Conservation (phyloP, 73 alveolate genomes). For the Paramecium sonneborni region DNA sequence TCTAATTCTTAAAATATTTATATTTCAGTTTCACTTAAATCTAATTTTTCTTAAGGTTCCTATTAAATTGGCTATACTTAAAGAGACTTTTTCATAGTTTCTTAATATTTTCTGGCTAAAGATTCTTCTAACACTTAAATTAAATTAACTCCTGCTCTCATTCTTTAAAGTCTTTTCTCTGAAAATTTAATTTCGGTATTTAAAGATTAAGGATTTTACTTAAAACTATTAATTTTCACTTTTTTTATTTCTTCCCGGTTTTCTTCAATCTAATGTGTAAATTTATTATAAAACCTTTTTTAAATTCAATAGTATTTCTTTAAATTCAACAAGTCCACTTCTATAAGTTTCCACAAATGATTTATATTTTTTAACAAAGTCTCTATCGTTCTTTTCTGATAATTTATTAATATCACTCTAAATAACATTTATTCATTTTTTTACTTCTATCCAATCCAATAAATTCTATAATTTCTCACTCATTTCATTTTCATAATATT, state of each 20-base stretch:
- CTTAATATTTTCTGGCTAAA: not conserved
- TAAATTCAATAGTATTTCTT: not conserved
- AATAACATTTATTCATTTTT: not conserved
- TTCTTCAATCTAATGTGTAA: slow-evolving; percentile 24
- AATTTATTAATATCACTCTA: slow-evolving; percentile 15
- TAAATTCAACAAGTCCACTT: slow-evolving; percentile 37
- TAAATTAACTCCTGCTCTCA: slow-evolving; percentile 52
- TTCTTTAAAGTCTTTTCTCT: slow-evolving; percentile 46
- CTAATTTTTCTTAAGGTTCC: not conserved
- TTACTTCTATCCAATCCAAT: slow-evolving; percentile 12
- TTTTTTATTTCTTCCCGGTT: not conserved
- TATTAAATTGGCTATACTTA: not conserved
- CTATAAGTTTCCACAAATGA: slow-evolving; percentile 40
- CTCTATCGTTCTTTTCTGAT: slow-evolving; percentile 20
- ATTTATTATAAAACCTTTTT: not conserved
- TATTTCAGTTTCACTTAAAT: not conserved
- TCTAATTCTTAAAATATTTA: not conserved
- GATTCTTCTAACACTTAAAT: slow-evolving; percentile 50
- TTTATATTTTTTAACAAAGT: slow-evolving; percentile 7
- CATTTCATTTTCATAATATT: not conserved
- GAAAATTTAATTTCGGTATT: slow-evolving; percentile 26
- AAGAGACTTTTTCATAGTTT: not conserved
- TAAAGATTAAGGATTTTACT: not conserved
- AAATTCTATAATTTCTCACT: not conserved
- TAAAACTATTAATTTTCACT: not conserved